Conservation (phyloP, 73 alveolate species). For the Paramecium bursaria region DNA sequence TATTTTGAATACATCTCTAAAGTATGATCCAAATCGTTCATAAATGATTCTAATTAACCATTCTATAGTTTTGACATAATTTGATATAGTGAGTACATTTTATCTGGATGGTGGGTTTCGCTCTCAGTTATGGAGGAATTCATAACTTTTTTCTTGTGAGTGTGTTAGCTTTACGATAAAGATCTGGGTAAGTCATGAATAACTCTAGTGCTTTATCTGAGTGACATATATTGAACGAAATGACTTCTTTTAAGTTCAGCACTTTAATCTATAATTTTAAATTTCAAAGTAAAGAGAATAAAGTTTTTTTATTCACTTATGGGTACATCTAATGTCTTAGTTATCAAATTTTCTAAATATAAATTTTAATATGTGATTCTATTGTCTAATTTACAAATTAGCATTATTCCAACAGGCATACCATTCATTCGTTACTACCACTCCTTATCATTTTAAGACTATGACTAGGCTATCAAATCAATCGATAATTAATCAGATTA, state of each 20-base stretch:
- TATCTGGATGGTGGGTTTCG: conserved; percentile 48
- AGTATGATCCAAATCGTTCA: conserved; percentile 47
- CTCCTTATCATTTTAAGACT: not conserved
- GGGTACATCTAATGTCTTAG: conserved; percentile 1
- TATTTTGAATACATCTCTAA: conserved; percentile 38
- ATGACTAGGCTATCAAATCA: conserved; percentile 12
- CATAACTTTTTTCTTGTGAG: conserved; percentile 6
- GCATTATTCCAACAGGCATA: conserved; percentile 41
- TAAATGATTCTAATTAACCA: conserved; percentile 6
- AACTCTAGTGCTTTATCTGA: not conserved
- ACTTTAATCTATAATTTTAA: conserved; percentile 35
- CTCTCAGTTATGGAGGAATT: conserved; percentile 25
- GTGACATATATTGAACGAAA: conserved; percentile 3
- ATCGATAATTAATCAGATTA: conserved; percentile 22
- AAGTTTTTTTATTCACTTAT: not conserved
- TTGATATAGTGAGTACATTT: conserved; percentile 9
- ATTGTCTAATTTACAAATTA: not conserved
- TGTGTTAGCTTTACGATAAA: conserved; percentile 9
- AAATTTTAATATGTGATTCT: conserved; percentile 3
- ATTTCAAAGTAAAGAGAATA: conserved; percentile 8
- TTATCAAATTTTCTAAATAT: conserved; percentile 6
- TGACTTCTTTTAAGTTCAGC: conserved; percentile 44
- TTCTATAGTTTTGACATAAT: conserved; percentile 18
- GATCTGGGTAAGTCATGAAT: not conserved
- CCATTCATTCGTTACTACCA: conserved; percentile 44